Percentiles rank a stretch among this genome's conserved stretches.
Evolutionary conservation across 192 early-diverging fungal genomes (phyloP).

Genomic region (Backusella tuberculispora): DNA sequence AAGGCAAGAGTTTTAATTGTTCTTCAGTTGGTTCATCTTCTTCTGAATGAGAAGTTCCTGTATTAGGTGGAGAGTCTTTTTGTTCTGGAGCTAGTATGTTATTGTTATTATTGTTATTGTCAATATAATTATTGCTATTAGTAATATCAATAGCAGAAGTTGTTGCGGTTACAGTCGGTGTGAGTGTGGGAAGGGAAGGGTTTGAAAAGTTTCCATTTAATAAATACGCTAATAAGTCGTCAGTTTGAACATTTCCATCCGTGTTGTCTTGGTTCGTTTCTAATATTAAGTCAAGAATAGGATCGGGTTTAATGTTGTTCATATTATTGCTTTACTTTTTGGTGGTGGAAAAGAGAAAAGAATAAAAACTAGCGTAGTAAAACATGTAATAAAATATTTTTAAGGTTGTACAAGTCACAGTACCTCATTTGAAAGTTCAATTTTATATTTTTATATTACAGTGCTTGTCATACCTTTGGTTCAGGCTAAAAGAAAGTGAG

Average conservation of each 20-base stretch:
- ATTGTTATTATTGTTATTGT: background rate
- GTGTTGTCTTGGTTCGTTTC: background rate
- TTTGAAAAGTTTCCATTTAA: background rate
- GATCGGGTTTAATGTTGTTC: background rate
- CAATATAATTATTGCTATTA: background rate
- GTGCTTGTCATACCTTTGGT: too few species aligned
- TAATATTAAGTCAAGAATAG: conserved; percentile 13
- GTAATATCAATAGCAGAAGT: background rate
- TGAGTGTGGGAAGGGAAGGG: too few species aligned
- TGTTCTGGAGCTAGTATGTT: background rate
- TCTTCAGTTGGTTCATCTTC: conserved; percentile 31
- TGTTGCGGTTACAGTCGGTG: background rate
- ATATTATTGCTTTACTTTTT: background rate
- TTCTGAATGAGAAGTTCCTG: conserved; percentile 18
- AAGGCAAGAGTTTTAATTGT: conserved; percentile 66
- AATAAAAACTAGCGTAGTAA: background rate
- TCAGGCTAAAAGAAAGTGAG: background rate
- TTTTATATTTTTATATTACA: background rate
- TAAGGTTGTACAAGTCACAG: background rate
- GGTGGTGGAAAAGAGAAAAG: background rate
- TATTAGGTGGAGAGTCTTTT: background rate
- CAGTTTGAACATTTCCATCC: background rate
- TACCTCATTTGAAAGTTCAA: background rate
- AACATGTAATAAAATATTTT: background rate
- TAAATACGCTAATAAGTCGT: conserved; percentile 7